Evolutionary conservation across 257 asterid genomes (phyloP).

Genomic region (Thymus mandschuricus): DNA sequence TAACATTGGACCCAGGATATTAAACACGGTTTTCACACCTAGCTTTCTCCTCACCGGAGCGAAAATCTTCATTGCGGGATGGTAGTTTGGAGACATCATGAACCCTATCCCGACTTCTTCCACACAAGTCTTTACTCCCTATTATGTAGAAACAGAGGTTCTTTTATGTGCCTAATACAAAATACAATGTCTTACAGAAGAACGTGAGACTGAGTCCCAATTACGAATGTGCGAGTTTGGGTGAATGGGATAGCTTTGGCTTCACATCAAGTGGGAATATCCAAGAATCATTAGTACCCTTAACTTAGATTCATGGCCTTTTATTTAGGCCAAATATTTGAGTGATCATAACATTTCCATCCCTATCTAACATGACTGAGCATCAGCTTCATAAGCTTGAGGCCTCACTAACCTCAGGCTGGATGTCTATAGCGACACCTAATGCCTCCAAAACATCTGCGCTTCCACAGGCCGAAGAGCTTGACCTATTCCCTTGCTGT

Average conservation of each 20-base stretch:
- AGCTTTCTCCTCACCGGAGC: conserved; percentile 82
- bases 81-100: conserved; percentile 88
- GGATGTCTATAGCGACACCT: conserved; percentile 68
- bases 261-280: neutral
- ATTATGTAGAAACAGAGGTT: conserved; percentile 5
- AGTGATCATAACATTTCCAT: neutral
- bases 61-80: conserved; percentile 83
- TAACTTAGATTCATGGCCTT: too few relatives aligned
- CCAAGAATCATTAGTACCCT: neutral
- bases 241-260: neutral
- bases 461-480: conserved; percentile 94
- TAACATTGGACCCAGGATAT: conserved; percentile 80
- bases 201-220: neutral
- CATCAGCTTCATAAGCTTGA: neutral
- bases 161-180: neutral
- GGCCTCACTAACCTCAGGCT: conserved; percentile 59
- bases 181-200: neutral
- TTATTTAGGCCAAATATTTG: neutral
- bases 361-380: neutral
- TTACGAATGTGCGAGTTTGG: neutral
- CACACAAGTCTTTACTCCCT: conserved; percentile 69
- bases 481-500: conserved; percentile 93
- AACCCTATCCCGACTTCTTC: conserved; percentile 79
- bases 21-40: conserved; percentile 75
- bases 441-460: conserved; percentile 85